phyloP scores from a whole-genome alignment of 768 basidiomycete genomes.

The Hygrocybe coccinea region DNA sequence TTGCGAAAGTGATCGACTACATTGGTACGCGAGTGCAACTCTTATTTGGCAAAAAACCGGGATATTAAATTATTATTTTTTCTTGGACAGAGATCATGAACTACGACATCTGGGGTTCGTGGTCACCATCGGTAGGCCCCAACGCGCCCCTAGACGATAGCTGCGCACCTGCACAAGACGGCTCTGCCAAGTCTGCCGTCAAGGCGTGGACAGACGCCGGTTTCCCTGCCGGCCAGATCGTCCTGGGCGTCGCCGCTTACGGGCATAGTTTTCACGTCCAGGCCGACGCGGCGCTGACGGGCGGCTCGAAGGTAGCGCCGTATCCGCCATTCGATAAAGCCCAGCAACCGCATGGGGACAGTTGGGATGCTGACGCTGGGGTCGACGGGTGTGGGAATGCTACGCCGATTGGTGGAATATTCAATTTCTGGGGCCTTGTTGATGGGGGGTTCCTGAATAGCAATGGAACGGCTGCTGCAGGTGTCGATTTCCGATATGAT shows the following conservation, averaged over 20 bases:
- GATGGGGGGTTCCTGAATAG: slow-evolving; percentile 48
- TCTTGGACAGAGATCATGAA: slow-evolving; percentile 51
- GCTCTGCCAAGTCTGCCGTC: slow-evolving; percentile 75
- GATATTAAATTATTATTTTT: neutral
- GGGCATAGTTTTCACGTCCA: slow-evolving; percentile 66
- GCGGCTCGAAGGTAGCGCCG: slow-evolving; percentile 33
- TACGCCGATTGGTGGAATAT: slow-evolving; percentile 45
- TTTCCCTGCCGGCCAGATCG: slow-evolving; percentile 64
- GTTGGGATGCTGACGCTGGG: slow-evolving; percentile 45
- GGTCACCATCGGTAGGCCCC: slow-evolving; percentile 59
- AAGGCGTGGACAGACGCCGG: slow-evolving; percentile 71
- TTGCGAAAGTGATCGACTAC: slow-evolving; percentile 49
- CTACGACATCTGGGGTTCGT: slow-evolving; percentile 60
- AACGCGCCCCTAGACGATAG: slow-evolving; percentile 80
- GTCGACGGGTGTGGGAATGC: slow-evolving; percentile 54
- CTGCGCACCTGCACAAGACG: slow-evolving; percentile 58
- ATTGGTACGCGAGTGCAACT: slow-evolving; percentile 24
- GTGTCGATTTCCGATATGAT: slow-evolving; percentile 53
- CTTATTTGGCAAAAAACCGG: too few relatives aligned
- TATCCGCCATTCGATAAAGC: slow-evolving; percentile 50
- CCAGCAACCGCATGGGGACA: slow-evolving; percentile 48
- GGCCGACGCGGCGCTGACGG: slow-evolving; percentile 30
- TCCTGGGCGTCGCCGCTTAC: slow-evolving; percentile 82
- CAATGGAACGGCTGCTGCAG: slow-evolving; percentile 36
- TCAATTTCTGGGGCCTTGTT: slow-evolving; percentile 61